Evolutionary conservation across 23 red algal genomes (phyloP).

Genomic region (Chondrus crispus): DNA sequence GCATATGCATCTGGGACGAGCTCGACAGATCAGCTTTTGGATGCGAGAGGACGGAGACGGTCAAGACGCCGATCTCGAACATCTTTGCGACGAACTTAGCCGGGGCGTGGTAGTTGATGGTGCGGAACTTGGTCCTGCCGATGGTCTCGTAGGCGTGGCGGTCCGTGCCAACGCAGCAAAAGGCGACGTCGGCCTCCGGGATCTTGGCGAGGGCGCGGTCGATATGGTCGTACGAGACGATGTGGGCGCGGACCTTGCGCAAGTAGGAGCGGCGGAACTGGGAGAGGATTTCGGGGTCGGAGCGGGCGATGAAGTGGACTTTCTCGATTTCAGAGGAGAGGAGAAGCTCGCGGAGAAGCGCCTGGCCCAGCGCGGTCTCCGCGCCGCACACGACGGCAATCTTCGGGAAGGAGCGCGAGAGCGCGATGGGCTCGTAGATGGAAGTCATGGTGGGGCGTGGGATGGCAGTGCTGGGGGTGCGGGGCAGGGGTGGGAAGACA

Average conservation of each 20-base stretch:
- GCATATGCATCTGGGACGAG: constrained; percentile 14
- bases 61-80: constrained; percentile 55
- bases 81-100: constrained; percentile 30
- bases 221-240: not conserved
- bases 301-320: constrained; percentile 15
- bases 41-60: constrained; percentile 38
- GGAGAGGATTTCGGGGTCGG: not conserved
- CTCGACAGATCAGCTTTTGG: constrained; percentile 24
- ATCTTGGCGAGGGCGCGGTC: not conserved
- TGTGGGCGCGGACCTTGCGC: not conserved
- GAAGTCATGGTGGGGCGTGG: not conserved
- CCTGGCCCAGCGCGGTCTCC: constrained; percentile 28
- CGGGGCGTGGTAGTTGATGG: constrained; percentile 12
- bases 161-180: constrained; percentile 32
- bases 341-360: constrained; percentile 5
- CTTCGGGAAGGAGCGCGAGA: constrained; percentile 34
- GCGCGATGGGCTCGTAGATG: not conserved
- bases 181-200: constrained; percentile 31
- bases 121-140: not conserved
- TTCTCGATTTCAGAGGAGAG: constrained; percentile 27
- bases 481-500: not conserved
- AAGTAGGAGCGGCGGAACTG: not conserved
- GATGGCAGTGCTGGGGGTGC: not conserved
- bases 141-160: constrained; percentile 8
- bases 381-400: constrained; percentile 41